Percentiles rank a stretch among this genome's conserved stretches.
phyloP scores from a whole-genome alignment of 179 eudicot genomes.

The Spergularia azorica region DNA sequence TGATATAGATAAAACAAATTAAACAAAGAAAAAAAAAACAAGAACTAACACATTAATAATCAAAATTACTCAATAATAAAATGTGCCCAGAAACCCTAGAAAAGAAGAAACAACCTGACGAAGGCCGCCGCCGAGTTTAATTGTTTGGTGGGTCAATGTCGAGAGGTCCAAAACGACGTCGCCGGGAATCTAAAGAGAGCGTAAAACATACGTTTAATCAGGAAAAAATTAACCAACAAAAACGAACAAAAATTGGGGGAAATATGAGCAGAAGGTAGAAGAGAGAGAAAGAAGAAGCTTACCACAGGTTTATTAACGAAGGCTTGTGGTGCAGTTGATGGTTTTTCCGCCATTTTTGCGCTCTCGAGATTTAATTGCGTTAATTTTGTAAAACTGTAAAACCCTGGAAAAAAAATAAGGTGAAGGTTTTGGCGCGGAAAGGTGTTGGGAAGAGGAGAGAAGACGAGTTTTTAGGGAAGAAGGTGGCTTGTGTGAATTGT shows the following conservation, averaged over 20 bases:
- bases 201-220: background rate
- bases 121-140: constrained; percentile 42
- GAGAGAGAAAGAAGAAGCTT: background rate
- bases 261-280: background rate
- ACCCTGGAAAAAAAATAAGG: background rate
- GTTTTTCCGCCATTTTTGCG: constrained; percentile 25
- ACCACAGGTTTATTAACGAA: constrained; percentile 34
- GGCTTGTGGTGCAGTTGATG: constrained; percentile 20
- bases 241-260: background rate
- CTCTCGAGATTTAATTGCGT: background rate
- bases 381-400: background rate
- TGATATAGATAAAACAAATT: too few species aligned
- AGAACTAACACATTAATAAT: background rate
- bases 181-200: constrained; percentile 34
- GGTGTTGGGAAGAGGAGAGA: background rate
- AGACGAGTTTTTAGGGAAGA: too few species aligned
- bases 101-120: constrained; percentile 29
- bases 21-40: too few species aligned
- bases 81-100: background rate
- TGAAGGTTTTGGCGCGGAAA: constrained; percentile 8
- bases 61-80: background rate
- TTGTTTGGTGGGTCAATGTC: constrained; percentile 32
- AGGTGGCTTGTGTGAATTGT: too few species aligned
- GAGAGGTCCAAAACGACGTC: constrained; percentile 44
- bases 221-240: background rate